Percentiles rank a stretch among this genome's conserved stretches.
These are phyloP conservation scores for Suhomyces canberraensis DNA, from an alignment of 805 yeast species.

Conservation along the genomic window DNA sequence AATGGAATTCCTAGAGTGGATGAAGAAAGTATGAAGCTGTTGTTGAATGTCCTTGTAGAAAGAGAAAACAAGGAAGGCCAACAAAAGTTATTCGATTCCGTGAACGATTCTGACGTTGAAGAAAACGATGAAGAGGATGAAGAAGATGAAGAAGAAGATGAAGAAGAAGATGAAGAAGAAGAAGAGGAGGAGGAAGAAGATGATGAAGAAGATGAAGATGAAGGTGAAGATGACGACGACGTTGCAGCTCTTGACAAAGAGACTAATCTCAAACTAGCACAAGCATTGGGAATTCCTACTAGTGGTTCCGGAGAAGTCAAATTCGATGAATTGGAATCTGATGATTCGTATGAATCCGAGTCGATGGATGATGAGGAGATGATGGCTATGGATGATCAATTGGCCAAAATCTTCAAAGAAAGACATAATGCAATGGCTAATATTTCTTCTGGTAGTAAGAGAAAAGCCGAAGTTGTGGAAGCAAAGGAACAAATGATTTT, in stretches of 20 bases:
- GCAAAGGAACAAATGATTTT: slow-evolving; percentile 78
- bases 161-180: slow-evolving; percentile 23
- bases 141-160: slow-evolving; percentile 20
- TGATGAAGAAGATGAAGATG: slow-evolving; percentile 14
- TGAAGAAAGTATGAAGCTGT: slow-evolving; percentile 32
- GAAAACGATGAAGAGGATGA: slow-evolving; percentile 28
- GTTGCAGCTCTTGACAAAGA: slow-evolving; percentile 28
- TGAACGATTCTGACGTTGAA: slow-evolving; percentile 27
- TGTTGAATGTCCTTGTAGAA: slow-evolving; percentile 41
- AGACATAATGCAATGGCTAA: slow-evolving; percentile 62
- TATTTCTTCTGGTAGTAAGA: slow-evolving; percentile 54
- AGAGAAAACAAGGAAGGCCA: slow-evolving; percentile 84
- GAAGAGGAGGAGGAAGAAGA: slow-evolving; percentile 22
- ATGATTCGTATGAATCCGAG: slow-evolving; percentile 58
- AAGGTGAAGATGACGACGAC: slow-evolving; percentile 13
- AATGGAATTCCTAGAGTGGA: slow-evolving; percentile 24
- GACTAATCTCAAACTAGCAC: slow-evolving; percentile 63
- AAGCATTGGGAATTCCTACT: slow-evolving; percentile 65
- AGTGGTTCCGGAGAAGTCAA: slow-evolving; percentile 43
- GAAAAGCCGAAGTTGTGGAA: slow-evolving; percentile 68
- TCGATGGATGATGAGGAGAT: slow-evolving; percentile 95
- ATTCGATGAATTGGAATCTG: slow-evolving; percentile 38
- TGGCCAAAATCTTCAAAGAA: slow-evolving; percentile 80
- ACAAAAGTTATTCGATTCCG: slow-evolving; percentile 66
- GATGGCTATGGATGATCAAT: slow-evolving; percentile 87